Base-by-base conservation (phyloP, 2,329 filamentous ascomycete genomes). In the Cyclaneusma minus region DNA sequence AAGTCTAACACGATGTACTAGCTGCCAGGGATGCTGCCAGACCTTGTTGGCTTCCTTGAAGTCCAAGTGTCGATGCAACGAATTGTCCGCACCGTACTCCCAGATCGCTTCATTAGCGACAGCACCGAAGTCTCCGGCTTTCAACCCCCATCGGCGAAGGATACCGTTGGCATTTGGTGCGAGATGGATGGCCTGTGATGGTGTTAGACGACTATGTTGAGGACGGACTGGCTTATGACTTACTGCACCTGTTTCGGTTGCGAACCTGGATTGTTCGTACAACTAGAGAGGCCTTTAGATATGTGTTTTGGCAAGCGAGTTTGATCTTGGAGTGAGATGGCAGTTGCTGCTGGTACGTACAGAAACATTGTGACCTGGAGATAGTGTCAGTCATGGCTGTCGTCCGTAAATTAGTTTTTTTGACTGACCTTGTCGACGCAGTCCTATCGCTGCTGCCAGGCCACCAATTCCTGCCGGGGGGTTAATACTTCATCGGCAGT, bases 121-220 rank as follows among this genome's bases (percentile, higher is more conserved):
- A 9, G 57, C 52, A 2, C 56, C 56, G 21, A 50, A 50, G 0
- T 43, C 41, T 29, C 54, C 49, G 0, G 54, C 48, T 25, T 47
- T 43, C 2, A 64, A 35, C 0, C 59, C 58, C 25, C 62, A 43
- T 16, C 55, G 46, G 7, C 47, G 44, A 4, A 77, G 48, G 3
- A 75, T 45, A 1, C 65, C 64, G 42, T 72, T 70, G 3, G 59
- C 51, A 37, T 77, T 78, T 1, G 72, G 68, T 0, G 64, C 60
- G 4, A 76, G 42, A 38, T 75, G 68, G n/a, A 76, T 58, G n/a
- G n/a, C n/a, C n/a, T n/a, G n/a, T n/a, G n/a, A n/a, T n/a, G n/a
- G n/a, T n/a, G n/a, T n/a, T n/a, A n/a, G n/a, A n/a, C n/a, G n/a
- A n/a, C n/a, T n/a, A n/a, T n/a, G n/a, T n/a, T n/a, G n/a, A n/a